Evolutionary conservation across 169 alveolate species (phyloP).

Genomic region (Amoebophrya sp.): DNA sequence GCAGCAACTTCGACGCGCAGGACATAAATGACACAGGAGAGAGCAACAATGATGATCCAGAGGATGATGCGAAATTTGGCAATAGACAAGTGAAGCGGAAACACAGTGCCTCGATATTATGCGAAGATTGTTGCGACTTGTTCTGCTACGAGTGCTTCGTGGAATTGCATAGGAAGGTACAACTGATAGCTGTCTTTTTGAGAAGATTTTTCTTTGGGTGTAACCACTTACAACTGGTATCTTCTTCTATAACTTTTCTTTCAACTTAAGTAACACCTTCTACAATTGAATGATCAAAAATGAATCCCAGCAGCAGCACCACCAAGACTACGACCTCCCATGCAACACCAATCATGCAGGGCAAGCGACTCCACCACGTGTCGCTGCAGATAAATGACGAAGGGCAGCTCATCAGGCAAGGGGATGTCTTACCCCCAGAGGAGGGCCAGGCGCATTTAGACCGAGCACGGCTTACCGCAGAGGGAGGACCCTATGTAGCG

Average conservation of each 20-base stretch:
- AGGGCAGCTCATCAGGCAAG: conserved; percentile 32
- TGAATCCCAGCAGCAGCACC: too few species aligned
- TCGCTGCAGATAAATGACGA: background rate
- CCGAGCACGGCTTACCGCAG: conserved; percentile 32
- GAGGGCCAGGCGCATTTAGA: conserved; percentile 33
- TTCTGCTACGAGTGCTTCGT: conserved; percentile 9
- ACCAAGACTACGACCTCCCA: too few species aligned
- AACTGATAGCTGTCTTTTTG: too few species aligned
- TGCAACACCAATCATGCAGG: too few species aligned
- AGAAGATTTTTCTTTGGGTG: too few species aligned
- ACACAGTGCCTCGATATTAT: background rate
- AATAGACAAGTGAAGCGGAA: background rate
- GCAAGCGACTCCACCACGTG: conserved; percentile 43
- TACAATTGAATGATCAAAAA: too few species aligned
- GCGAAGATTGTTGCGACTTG: conserved; percentile 39
- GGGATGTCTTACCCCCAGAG: conserved; percentile 24
- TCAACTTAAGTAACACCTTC: too few species aligned
- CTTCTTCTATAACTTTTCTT: too few species aligned
- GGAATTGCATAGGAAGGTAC: background rate
- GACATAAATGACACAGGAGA: background rate
- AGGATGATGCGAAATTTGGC: background rate
- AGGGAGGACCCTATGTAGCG: conserved; percentile 42
- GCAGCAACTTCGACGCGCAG: background rate
- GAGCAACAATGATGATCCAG: background rate
- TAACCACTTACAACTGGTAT: conserved; percentile 19